Evolutionary conservation across 805 yeast species (phyloP).

Genomic region (Saturnispora sanitii): DNA sequence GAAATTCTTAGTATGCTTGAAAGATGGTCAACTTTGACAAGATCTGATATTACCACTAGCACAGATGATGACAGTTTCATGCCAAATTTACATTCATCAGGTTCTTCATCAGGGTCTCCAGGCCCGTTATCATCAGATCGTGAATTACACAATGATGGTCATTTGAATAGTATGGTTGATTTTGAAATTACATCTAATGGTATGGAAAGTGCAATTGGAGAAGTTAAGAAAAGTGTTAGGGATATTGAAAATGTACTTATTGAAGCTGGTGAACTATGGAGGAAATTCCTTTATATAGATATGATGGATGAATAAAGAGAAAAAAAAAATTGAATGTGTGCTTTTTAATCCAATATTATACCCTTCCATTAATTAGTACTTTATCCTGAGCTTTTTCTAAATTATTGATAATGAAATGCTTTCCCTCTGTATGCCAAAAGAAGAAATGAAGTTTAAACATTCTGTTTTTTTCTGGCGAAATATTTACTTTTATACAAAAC

Average conservation of each 20-base stretch:
- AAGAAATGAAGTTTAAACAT: too few relatives aligned
- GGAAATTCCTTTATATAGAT: slow-evolving; percentile 67
- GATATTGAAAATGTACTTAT: slow-evolving; percentile 65
- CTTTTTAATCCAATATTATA: background rate
- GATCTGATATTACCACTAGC: slow-evolving; percentile 21
- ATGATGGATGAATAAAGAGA: slow-evolving; percentile 32
- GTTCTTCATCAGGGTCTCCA: background rate
- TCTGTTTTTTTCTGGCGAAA: too few relatives aligned
- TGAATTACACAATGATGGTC: background rate
- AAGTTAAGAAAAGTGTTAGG: slow-evolving; percentile 22
- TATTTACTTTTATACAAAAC: too few relatives aligned
- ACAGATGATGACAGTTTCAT: slow-evolving; percentile 6
- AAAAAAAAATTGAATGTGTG: background rate
- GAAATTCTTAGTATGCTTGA: slow-evolving; percentile 75
- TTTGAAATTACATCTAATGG: slow-evolving; percentile 1
- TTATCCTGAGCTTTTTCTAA: too few relatives aligned
- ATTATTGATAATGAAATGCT: too few relatives aligned
- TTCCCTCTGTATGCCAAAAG: too few relatives aligned
- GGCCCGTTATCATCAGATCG: slow-evolving; percentile 2
- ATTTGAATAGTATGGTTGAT: slow-evolving; percentile 2
- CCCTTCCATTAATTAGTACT: too few relatives aligned
- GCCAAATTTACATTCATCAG: background rate
- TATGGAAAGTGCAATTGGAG: slow-evolving; percentile 9
- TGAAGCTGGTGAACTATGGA: slow-evolving; percentile 83
- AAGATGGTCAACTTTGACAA: slow-evolving; percentile 38